These are phyloP conservation scores for Scheffersomyces insectosa DNA, from an alignment of 1,139 yeast genomes.

Conservation along the genomic window DNA sequence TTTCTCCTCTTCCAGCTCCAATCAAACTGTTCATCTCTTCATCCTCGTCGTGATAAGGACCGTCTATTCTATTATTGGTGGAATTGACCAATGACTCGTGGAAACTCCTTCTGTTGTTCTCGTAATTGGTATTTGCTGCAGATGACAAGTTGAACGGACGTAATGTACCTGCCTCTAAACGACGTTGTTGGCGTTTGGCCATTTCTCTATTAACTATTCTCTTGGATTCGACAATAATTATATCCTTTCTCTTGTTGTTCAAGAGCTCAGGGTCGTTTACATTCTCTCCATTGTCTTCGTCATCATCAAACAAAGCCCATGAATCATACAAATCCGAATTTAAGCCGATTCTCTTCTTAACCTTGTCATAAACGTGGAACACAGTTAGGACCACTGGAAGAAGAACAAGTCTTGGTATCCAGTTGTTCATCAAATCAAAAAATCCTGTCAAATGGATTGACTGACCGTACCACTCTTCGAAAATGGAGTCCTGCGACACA, in stretches of 20 bases:
- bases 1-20: too few species aligned
- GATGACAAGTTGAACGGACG: conserved; percentile 31
- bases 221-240: conserved; percentile 46
- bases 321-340: conserved; percentile 55
- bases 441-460: conserved; percentile 75
- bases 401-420: conserved; percentile 72
- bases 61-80: conserved; percentile 1
- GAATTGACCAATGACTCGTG: conserved; percentile 18
- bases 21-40: conserved; percentile 1
- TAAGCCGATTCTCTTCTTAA: conserved; percentile 50
- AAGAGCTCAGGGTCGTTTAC: conserved; percentile 13
- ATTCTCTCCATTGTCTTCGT: conserved; percentile 8
- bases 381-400: conserved; percentile 65
- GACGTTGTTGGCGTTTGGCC: conserved; percentile 24
- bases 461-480: conserved; percentile 67
- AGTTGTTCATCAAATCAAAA: conserved; percentile 69
- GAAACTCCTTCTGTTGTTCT: conserved; percentile 29
- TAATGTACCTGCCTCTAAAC: conserved; percentile 12
- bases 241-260: conserved; percentile 31
- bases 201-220: conserved; percentile 39
- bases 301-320: conserved; percentile 21
- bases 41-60: conserved; percentile 3
- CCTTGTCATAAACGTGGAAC: conserved; percentile 68
- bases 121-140: conserved; percentile 36
- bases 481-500: conserved; percentile 46